phyloP scores from a whole-genome alignment of 176 grass and related monocot genomes.

The Phyllostachys edulis region DNA sequence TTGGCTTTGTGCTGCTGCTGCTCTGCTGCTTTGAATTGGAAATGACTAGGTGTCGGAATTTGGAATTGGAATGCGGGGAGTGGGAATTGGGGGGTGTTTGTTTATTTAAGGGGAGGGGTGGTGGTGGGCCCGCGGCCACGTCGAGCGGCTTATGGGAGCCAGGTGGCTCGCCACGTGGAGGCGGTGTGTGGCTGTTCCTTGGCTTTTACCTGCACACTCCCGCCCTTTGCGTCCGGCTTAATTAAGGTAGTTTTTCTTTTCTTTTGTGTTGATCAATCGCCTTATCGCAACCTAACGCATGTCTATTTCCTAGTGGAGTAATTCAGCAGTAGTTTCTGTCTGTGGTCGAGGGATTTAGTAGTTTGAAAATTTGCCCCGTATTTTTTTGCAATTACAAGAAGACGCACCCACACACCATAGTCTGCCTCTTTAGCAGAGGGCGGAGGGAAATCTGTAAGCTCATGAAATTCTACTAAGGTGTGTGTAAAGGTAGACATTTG shows the following conservation, averaged over 20 bases:
- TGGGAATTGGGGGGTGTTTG: neutral
- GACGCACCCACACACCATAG: too few relatives aligned
- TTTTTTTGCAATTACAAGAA: too few relatives aligned
- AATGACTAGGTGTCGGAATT: neutral
- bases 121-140: constrained; percentile 19
- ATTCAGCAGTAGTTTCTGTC: too few relatives aligned
- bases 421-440: too few relatives aligned
- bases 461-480: too few relatives aligned
- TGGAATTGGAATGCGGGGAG: neutral
- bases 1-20: neutral
- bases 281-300: too few relatives aligned
- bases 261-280: neutral
- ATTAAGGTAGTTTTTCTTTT: neutral
- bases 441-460: too few relatives aligned
- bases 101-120: constrained; percentile 11
- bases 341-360: neutral
- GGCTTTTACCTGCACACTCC: neutral
- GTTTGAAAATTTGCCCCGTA: neutral
- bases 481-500: neutral
- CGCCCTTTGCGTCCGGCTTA: constrained; percentile 32
- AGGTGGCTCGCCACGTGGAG: constrained; percentile 52
- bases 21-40: neutral
- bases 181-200: neutral
- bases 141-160: constrained; percentile 6
- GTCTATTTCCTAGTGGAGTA: too few relatives aligned